A percentile compares a stretch with the other conserved stretches of the same genome.
Conservation (phyloP, 2,329 filamentous ascomycete species). For the Penicillium sp. region DNA sequence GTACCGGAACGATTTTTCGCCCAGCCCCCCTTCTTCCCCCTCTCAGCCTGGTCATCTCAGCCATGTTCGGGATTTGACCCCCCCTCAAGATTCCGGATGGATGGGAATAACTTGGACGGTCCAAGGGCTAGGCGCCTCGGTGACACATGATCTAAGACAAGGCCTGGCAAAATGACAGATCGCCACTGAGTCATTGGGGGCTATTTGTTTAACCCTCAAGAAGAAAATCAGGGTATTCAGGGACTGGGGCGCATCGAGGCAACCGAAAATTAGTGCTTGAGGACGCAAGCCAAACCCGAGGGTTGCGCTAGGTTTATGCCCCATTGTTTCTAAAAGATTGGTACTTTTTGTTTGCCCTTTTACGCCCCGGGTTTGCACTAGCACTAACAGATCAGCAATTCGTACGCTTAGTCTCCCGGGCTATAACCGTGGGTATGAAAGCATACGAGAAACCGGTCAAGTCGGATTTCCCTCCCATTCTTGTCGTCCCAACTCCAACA, state of each 20-base stretch:
- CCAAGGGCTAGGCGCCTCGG: constrained; percentile 13
- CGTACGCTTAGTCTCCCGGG: background rate
- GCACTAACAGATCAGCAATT: background rate
- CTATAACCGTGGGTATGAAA: background rate
- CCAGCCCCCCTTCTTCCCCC: background rate
- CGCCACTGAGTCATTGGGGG: background rate
- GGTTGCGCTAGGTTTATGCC: background rate
- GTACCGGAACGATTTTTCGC: constrained; percentile 1
- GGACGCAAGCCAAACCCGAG: background rate
- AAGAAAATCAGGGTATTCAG: background rate
- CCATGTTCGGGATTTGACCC: constrained; percentile 14
- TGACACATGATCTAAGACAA: constrained; percentile 14
- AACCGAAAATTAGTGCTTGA: background rate
- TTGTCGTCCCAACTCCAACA: background rate
- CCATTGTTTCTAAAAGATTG: background rate
- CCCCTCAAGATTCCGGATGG: constrained; percentile 4
- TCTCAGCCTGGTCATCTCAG: background rate
- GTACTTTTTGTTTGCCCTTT: background rate
- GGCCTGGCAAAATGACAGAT: background rate
- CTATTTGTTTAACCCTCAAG: background rate
- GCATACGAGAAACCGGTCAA: background rate
- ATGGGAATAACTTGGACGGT: constrained; percentile 1
- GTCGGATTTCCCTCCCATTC: background rate
- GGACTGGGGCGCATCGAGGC: background rate
- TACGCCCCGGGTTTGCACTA: constrained; percentile 1